Evolutionary conservation across 495 filamentous ascomycete genomes (phyloP).

Genomic region (Trichoderma virens): DNA sequence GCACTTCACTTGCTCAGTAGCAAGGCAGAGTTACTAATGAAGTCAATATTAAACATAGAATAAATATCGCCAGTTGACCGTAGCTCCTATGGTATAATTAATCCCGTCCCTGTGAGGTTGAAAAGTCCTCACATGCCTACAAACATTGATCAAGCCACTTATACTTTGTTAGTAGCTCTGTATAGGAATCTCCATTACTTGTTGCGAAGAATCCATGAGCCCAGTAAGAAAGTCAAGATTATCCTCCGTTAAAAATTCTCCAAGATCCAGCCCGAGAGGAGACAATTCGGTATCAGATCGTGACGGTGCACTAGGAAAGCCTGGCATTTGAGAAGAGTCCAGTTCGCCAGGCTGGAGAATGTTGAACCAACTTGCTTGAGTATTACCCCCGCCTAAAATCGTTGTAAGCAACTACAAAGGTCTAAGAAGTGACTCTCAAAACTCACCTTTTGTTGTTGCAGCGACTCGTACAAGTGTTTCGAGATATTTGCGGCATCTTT

Average conservation of each 20-base stretch:
- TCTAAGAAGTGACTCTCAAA: neutral
- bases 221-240: neutral
- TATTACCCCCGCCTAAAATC: neutral
- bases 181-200: neutral
- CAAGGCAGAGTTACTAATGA: too few relatives aligned
- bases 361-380: neutral
- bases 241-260: neutral
- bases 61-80: too few relatives aligned
- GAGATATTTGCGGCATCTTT: neutral
- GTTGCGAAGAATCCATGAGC: neutral
- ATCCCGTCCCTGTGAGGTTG: too few relatives aligned
- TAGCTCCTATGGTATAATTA: too few relatives aligned
- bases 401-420: neutral
- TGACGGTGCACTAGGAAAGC: neutral
- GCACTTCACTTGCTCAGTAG: neutral
- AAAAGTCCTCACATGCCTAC: neutral
- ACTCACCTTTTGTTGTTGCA: neutral
- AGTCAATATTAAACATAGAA: too few relatives aligned
- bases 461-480: neutral
- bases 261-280: neutral
- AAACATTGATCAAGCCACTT: neutral
- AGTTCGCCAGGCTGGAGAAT: too few relatives aligned
- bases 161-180: neutral
- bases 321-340: neutral
- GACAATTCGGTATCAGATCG: neutral